Base-by-base conservation (phyloP, 306 rosid species). In the Fragaria vesca region DNA sequence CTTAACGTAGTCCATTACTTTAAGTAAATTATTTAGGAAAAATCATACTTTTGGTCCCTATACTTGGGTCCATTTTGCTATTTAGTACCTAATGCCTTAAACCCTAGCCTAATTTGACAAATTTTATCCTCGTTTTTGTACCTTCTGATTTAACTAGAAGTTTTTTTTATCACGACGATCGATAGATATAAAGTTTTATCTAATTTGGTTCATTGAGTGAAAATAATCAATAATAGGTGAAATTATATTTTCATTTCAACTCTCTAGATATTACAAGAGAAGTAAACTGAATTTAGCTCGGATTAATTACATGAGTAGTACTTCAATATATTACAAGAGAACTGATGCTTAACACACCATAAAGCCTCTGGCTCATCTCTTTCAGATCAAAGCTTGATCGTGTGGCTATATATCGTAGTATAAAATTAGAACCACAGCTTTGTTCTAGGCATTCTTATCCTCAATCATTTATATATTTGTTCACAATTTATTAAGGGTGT, bases 391-490 rank as follows among this genome's bases (percentile, higher is more conserved):
- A 36, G 70, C 70, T 36, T 34, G 47, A 34, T n/a, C 4, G 16
- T 69, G 16, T 1, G 30, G 48, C 16, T 34, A 38, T 50, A 8
- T 34, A 38, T 77, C 34, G n/a, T 24, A 63, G 66, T 21, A 81
- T 73, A 46, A 18, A 40, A 26, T 24, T 12, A 21, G 26, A 57
- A 68, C 36, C 6, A 61, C 68, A 8, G 70, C 73, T 61, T 17
- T 61, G 69, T 52, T 69, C 34, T 12, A 36, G 4, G 36, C 73
- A 24, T 73, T 57, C 66, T 68, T 78, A 74, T 78, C 86, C 66
- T 52, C 17, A 40, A 57, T 21, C 15, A 34, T 63, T 71, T 79
- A 73, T 79, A 70, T 71, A 78, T 68, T 66, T 16, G 38, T 13
- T 62, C 67, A 26, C 34, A 62, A 26, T 51, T 1, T 11, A 60